Evolutionary conservation across 176 grass and related monocot species (phyloP).

Genomic region (Otatea glauca): DNA sequence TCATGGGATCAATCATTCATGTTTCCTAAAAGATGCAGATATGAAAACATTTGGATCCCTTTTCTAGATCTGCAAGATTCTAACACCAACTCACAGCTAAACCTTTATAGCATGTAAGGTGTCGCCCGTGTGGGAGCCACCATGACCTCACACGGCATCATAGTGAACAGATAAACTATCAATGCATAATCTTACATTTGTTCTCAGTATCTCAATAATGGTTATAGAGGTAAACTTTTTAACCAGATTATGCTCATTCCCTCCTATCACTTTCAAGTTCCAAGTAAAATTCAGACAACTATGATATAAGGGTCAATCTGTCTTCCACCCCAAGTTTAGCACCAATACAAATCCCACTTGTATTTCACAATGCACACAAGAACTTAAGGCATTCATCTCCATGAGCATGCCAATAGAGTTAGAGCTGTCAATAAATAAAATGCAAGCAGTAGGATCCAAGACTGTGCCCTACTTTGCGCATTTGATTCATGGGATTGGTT

Average conservation of each 20-base stretch:
- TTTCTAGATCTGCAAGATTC: neutral
- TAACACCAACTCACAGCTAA: constrained; percentile 1
- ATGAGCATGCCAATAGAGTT: neutral
- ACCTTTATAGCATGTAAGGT: neutral
- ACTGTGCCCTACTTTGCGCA: neutral
- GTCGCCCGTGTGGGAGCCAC: neutral
- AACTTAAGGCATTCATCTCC: neutral
- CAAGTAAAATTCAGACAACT: neutral
- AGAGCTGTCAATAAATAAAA: constrained; percentile 28
- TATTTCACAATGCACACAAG: constrained; percentile 3
- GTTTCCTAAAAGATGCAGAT: neutral
- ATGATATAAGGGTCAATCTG: neutral
- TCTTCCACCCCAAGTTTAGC: neutral
- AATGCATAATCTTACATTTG: neutral
- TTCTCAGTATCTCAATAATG: constrained; percentile 24
- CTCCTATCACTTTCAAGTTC: neutral
- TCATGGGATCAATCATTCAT: constrained; percentile 5
- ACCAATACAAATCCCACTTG: neutral
- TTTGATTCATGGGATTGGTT: neutral
- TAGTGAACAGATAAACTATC: neutral
- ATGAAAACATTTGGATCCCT: constrained; percentile 7
- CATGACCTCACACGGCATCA: constrained; percentile 17
- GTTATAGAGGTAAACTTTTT: neutral
- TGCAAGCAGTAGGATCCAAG: neutral
- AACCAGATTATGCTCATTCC: neutral